Base-by-base conservation (phyloP, 2,329 filamentous ascomycete genomes). In the Colletotrichum musae region DNA sequence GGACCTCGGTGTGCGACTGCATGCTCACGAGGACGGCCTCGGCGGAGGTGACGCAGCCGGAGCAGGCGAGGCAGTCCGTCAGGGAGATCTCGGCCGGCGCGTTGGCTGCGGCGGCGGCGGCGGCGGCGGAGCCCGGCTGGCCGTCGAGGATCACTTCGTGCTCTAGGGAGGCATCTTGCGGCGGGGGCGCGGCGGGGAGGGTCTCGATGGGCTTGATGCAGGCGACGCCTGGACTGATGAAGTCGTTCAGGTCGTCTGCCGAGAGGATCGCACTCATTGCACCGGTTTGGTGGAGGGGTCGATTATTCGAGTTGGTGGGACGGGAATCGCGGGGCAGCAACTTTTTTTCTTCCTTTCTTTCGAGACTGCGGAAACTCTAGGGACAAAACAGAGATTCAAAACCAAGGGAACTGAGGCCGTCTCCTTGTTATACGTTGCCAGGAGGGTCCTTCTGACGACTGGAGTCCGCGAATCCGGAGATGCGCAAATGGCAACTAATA, bases 171-270 rank as follows among this genome's bases (percentile, higher is more conserved):
- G 76, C 72, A 39, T 59, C 41, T 43, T 53, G 57, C 48, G 78
- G 74, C 58, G 83, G 80, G 41, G 88, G 82, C 72, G 88, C 86
- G 58, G 87, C 81, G 2, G 96, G 95, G 15, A 99, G 89, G 2
- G 94, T 97, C 81, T 99, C 96, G 78, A 99, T 88, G 32, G 96
- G 96, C 78, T 99, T 98, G 81, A 99, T 98, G 83, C 96, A 99
- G 72, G 96, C 96, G 77, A 99, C 95, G 71, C 95, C 95, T 15
- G 96, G 96, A 66, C 93, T 96, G 79, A 99, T 99, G 84, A 99
- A 99, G 86, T 99, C 96, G 86, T 99, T 99, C 71, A 99, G 87
- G 80, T 98, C 95, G 85, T 99, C 95, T 77, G 93, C 92, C 65
- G 95, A 98, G 76, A 99, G 92, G 77, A 99, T 99, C 72, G 96